A percentile compares a stretch with the other conserved stretches of the same genome.
Evolutionary conservation across 225 moss, liverwort and hornwort species (phyloP).

Genomic region (Marchantia polymorpha): DNA sequence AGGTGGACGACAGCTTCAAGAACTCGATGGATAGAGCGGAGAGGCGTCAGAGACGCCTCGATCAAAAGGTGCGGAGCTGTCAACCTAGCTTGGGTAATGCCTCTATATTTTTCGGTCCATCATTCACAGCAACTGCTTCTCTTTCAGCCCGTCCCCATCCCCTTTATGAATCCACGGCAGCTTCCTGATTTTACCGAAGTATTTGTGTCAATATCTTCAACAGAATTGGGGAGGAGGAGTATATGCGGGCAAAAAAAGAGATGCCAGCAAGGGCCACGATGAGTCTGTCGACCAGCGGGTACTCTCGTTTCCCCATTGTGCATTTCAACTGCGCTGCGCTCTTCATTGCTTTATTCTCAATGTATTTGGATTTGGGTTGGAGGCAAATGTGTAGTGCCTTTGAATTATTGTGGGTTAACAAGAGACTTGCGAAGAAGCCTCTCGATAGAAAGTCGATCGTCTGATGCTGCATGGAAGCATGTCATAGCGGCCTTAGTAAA

Average conservation of each 20-base stretch:
- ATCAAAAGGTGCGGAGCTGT: conserved; percentile 19
- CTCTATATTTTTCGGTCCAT: neutral
- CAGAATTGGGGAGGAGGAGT: conserved; percentile 8
- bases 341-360: too few relatives aligned
- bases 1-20: conserved; percentile 6
- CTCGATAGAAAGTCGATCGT: neutral
- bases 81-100: neutral
- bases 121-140: neutral
- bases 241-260: neutral
- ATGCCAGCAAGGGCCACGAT: neutral
- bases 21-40: conserved; percentile 31
- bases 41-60: conserved; percentile 32
- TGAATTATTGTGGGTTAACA: too few relatives aligned
- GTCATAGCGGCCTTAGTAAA: neutral
- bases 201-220: neutral
- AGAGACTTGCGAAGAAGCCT: neutral
- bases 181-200: neutral
- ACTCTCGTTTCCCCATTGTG: neutral
- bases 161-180: neutral
- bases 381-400: too few relatives aligned
- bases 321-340: neutral
- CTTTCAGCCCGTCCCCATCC: neutral
- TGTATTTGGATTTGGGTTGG: too few relatives aligned
- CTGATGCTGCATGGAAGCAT: neutral
- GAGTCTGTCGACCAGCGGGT: conserved; percentile 19